Conservation (phyloP, 805 yeast species). For the Komagataella pseudopastoris region DNA sequence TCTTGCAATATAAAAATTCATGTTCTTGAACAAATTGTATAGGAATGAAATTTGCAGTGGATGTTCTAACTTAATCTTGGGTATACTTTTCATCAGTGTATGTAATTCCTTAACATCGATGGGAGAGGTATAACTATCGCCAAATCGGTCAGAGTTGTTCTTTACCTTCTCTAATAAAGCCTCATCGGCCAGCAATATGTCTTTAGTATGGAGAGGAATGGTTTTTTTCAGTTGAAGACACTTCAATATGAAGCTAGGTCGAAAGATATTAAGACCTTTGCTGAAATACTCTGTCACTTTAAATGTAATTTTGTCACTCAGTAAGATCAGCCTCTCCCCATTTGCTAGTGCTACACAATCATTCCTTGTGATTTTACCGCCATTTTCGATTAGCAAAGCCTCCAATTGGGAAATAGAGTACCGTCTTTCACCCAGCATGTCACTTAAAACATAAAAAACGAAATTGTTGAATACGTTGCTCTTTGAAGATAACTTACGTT, state of each 20-base stretch:
- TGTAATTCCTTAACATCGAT: conserved; percentile 6
- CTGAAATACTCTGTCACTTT: conserved; percentile 23
- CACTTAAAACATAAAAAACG: conserved; percentile 41
- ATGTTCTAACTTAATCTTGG: neutral
- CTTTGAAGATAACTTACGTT: conserved; percentile 4
- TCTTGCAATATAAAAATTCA: conserved; percentile 19
- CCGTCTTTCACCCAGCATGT: conserved; percentile 18
- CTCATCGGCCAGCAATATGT: conserved; percentile 31
- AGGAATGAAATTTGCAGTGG: neutral
- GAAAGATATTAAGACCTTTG: conserved; percentile 47
- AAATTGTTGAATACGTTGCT: conserved; percentile 28
- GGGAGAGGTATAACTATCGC: conserved; percentile 42
- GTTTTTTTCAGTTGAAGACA: conserved; percentile 30
- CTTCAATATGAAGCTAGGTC: conserved; percentile 63
- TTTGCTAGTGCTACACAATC: conserved; percentile 9
- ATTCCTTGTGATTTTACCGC: conserved; percentile 33
- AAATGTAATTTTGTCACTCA: conserved; percentile 24
- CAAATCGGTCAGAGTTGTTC: conserved; percentile 38
- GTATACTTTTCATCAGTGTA: neutral
- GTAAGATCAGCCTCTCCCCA: conserved; percentile 11
- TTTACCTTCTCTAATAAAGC: conserved; percentile 12
- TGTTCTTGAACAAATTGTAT: conserved; percentile 17
- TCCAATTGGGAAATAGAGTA: conserved; percentile 21
- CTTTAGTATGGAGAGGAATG: conserved; percentile 46
- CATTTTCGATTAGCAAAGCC: conserved; percentile 26